Evolutionary conservation across 73 alveolate species (phyloP), one percentile per base, ranked within the genome.

Genomic region (Symbiodinium natans): DNA sequence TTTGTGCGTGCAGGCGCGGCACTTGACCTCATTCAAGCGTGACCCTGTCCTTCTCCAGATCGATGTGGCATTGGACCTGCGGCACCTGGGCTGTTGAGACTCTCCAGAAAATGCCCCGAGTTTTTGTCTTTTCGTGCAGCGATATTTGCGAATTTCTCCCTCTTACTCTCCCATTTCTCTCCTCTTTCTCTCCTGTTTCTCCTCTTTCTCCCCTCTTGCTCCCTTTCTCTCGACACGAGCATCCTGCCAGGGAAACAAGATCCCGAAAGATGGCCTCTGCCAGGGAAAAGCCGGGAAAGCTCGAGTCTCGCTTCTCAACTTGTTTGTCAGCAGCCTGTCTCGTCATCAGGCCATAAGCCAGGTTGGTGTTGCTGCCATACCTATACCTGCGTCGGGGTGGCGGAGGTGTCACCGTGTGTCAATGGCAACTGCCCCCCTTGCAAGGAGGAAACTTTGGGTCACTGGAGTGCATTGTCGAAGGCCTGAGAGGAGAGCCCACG

Each of bases 401-500:
- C 75, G 75, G 75, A 29, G 31, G 75, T 56, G 75, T 56, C 75
- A 56, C 75, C 27, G 17, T 21, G n/a, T n/a, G n/a, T n/a, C n/a
- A n/a, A n/a, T n/a, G n/a, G n/a, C n/a, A n/a, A n/a, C n/a, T n/a
- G n/a, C n/a, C n/a, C n/a, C n/a, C n/a, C n/a, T n/a, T n/a, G n/a
- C n/a, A n/a, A n/a, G n/a, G n/a, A n/a, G n/a, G n/a, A n/a, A n/a
- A n/a, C n/a, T n/a, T n/a, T n/a, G 86, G 95, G 23, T 84, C 89
- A 90, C 97, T 90, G 97, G 75, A 90, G 97, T 75, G 88, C 97
- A 42, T 90, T 90, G 88, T 90, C 97, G 34, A 90, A 90, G 48
- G 80, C 97, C 97, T 90, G n/a, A 27, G 33, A 19, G 8, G 38
- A 25, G 42, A 41, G 10, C 34, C 38, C 41, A 29, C 36, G 17